Evolutionary conservation across 2,329 filamentous ascomycete species (phyloP), one percentile per base, ranked within the genome.

Genomic region (Fusarium albidum): DNA sequence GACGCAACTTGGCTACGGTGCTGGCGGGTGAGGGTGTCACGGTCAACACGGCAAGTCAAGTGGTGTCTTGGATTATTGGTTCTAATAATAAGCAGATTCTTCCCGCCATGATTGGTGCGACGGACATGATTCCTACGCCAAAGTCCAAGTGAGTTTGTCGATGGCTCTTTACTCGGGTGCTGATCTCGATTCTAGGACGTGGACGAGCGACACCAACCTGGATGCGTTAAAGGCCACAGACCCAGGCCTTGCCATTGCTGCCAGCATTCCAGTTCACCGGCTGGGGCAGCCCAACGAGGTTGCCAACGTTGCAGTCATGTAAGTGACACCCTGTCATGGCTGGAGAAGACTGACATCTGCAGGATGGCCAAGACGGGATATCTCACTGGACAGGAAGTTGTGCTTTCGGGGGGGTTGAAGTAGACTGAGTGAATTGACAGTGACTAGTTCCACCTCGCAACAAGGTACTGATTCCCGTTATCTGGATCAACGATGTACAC

Each of bases 31-130:
- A 73, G 35, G 69, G 71, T 2, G 54, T 73, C 3, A 72, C 70
- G 7, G 71, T 73, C 2, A 73, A 73, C n/a, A 68, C 65, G 11
- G 71, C 72, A 38, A 57, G 67, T 37, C n/a, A 1, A 35, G 5
- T 21, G 4, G 21, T 7, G 7, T 7, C 7, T 21, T 18, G 10
- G 3, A 11, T 15, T 27, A 1, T 15, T 9, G n/a, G 6, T 12
- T 15, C 8, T 29, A 9, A 2, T 0, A 8, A n/a, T 43, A 4
- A 52, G n/a, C n/a, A 72, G 70, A 66, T 73, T 3, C 53, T 68
- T 3, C 71, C 71, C 2, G 71, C 71, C n/a, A 71, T 73, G 69
- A 73, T 73, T 33, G 71, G 69, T 1, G 61, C 65, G 3, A 73
- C 71, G 9, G 71, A 69, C 31, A 72, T 73, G 71, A 73, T 73